These are phyloP conservation scores for Acarospora socialis DNA, from an alignment of 2,329 filamentous ascomycete genomes.

Conservation along the genomic window DNA sequence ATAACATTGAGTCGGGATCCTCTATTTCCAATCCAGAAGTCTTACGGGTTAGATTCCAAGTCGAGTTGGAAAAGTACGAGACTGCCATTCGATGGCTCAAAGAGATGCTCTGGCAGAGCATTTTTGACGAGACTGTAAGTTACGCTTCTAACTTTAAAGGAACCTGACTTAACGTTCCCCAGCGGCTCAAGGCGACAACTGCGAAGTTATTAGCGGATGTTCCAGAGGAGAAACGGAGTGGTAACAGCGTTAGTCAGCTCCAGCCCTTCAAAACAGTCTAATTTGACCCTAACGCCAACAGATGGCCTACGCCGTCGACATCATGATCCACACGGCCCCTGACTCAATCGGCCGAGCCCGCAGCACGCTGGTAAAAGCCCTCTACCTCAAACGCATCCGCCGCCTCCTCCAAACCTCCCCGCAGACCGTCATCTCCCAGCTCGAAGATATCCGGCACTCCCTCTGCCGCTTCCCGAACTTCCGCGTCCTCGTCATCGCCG, in stretches of 20 bases:
- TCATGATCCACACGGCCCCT: constrained; percentile 66
- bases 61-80: constrained; percentile 77
- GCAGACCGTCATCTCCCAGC: constrained; percentile 57
- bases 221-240: constrained; percentile 80
- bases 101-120: constrained; percentile 72
- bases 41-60: constrained; percentile 65
- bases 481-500: constrained; percentile 68
- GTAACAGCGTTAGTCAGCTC: constrained; percentile 45
- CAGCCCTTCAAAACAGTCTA: too few species aligned
- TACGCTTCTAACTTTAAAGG: background rate
- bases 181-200: constrained; percentile 45
- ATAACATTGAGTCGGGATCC: constrained; percentile 54
- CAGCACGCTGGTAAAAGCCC: constrained; percentile 69
- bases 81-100: constrained; percentile 71
- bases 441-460: constrained; percentile 59
- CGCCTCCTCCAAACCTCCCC: constrained; percentile 67
- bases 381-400: constrained; percentile 76
- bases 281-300: constrained; percentile 22
- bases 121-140: constrained; percentile 60
- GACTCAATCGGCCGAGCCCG: constrained; percentile 64
- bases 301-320: constrained; percentile 49
- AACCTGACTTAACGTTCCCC: background rate
- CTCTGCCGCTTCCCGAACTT: constrained; percentile 79
- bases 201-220: constrained; percentile 82
- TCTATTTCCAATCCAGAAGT: constrained; percentile 67